Evolutionary conservation across 2,329 filamentous ascomycete genomes (phyloP).

Genomic region (Xylaria sp.): DNA sequence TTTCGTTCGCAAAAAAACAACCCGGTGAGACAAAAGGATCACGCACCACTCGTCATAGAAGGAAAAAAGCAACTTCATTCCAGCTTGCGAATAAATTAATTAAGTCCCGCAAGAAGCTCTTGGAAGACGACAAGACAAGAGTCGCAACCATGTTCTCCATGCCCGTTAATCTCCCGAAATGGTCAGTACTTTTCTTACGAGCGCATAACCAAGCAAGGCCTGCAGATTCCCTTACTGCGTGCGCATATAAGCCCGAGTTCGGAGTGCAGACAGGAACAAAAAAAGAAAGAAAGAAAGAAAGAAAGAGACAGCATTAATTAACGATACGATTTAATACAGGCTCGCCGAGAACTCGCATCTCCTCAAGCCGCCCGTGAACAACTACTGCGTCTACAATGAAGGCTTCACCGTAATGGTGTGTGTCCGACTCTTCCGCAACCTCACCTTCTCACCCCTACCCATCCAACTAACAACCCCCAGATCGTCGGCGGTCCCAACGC

Average conservation of each 20-base stretch:
- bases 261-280: neutral
- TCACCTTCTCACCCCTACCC: too few relatives aligned
- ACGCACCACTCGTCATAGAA: neutral
- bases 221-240: too few relatives aligned
- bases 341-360: constrained; percentile 87
- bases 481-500: constrained; percentile 95
- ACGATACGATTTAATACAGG: constrained; percentile 45
- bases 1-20: neutral
- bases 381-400: constrained; percentile 92
- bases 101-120: too few relatives aligned
- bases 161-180: constrained; percentile 54
- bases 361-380: constrained; percentile 90
- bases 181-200: constrained; percentile 38
- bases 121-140: too few relatives aligned
- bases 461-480: constrained; percentile 28
- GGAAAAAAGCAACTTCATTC: neutral
- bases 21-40: neutral
- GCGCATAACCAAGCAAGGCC: neutral
- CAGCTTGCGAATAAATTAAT: too few relatives aligned
- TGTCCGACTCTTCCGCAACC: neutral
- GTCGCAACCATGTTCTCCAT: constrained; percentile 41
- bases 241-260: too few relatives aligned
- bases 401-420: constrained; percentile 74
- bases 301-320: too few relatives aligned
- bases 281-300: too few relatives aligned